Evolutionary conservation across 768 basidiomycete genomes (phyloP).

Genomic region (Rhizopogon sp.): DNA sequence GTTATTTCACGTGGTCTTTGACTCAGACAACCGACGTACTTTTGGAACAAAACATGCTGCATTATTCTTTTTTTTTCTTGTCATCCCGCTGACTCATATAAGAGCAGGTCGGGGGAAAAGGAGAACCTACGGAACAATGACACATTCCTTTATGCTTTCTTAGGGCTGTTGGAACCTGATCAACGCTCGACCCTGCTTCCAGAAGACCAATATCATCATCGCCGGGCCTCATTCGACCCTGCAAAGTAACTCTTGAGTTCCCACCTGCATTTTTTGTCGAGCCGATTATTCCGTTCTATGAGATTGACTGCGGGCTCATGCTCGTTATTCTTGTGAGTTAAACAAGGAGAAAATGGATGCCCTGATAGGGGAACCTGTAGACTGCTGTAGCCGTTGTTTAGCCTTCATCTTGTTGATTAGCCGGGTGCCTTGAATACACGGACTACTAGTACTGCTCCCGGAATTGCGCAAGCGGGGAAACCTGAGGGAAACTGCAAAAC

Average conservation of each 20-base stretch:
- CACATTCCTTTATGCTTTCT: slow-evolving; percentile 1
- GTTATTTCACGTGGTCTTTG: slow-evolving; percentile 12
- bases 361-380: not conserved
- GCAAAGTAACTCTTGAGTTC: slow-evolving; percentile 1
- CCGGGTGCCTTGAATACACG: slow-evolving; percentile 18
- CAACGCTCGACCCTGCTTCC: not conserved
- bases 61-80: slow-evolving; percentile 11
- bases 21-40: slow-evolving; percentile 7
- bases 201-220: not conserved
- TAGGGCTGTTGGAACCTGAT: not conserved
- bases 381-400: not conserved
- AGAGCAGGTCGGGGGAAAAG: not conserved
- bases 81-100: slow-evolving; percentile 1
- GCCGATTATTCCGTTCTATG: slow-evolving; percentile 8
- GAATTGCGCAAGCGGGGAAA: slow-evolving; percentile 1
- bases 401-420: slow-evolving; percentile 7
- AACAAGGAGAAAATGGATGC: slow-evolving; percentile 4
- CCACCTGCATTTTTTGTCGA: slow-evolving; percentile 9
- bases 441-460: not conserved
- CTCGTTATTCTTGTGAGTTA: not conserved
- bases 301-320: slow-evolving; percentile 8
- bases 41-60: slow-evolving; percentile 19
- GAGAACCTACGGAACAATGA: slow-evolving; percentile 1
- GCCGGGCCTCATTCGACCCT: slow-evolving; percentile 1
- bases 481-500: slow-evolving; percentile 1